Base-by-base conservation (phyloP, 805 yeast species). In the Saccharomycopsis schoenii region DNA sequence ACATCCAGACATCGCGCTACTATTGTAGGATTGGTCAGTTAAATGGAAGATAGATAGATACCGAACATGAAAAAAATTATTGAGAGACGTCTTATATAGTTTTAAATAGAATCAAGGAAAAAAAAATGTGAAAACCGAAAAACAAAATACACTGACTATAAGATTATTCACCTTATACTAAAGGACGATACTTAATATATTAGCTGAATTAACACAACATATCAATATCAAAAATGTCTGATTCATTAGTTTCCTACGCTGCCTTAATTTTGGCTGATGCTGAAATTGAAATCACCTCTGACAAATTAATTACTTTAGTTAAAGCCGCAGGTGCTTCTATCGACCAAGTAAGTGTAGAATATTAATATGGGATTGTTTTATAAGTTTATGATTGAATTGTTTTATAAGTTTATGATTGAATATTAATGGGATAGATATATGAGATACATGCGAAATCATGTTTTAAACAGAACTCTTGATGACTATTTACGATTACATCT, bases 251-350 rank as follows among this genome's bases (percentile, higher is more conserved):
- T 76, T 88, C 97, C 72, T 91, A 90, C 88, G 98, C 99, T 78
- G 97, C 98, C 75, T 86, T 93, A 79, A 91, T 93, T 82, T 84
- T 93, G 79, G 97, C 97, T 70, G 99, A 93, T 76, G 89, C 97
- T 74, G 97, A 90, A 74, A 81, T 90, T 74, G 97, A 92, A 79
- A 84, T 94, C 85, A 83, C 96, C 66, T 69, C 91, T 70, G 92
- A 85, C 75, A 87, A 87, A 82, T 82, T 88, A 74, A 73, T 81
- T 73, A 80, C 89, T 72, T 77, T 88, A 77, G 80, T 88, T 76
- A 71, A 79, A 67, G 88, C 89, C 72, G 94, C 96, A 69, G 85
- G 87, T 74, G 86, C 89, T 74, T 78, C 83, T 69, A 83, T 86
- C 74, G 94, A 88, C 72, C 73, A 75, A 67, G 74, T 71, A 68